These are phyloP conservation scores for Alternaria sp. DNA, from an alignment of 2,329 filamentous ascomycete genomes.

Conservation along the genomic window DNA sequence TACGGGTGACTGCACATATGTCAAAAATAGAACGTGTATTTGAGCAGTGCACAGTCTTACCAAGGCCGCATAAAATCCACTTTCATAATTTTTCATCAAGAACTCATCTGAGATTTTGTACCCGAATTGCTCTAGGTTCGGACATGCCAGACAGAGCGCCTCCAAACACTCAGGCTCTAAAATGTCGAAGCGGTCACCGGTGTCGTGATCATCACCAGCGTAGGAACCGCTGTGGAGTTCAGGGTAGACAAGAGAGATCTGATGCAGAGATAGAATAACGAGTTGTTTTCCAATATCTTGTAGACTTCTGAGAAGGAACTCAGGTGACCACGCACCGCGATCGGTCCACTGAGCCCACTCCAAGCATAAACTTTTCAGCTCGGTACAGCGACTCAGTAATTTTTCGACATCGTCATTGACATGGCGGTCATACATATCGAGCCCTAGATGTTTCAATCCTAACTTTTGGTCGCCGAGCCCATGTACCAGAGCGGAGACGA, in stretches of 20 bases:
- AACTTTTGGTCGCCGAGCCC: neutral
- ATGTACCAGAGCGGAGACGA: neutral
- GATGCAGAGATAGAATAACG: neutral
- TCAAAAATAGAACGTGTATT: neutral
- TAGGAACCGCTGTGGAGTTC: no score
- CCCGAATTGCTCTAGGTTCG: neutral
- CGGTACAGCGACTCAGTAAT: neutral
- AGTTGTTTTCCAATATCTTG: neutral
- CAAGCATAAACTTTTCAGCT: conserved; percentile 1
- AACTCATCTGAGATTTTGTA: neutral
- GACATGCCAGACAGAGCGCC: neutral
- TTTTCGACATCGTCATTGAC: neutral
- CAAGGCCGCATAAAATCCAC: neutral
- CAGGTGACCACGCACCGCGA: neutral
- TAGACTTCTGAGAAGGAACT: neutral
- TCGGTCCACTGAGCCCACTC: neutral
- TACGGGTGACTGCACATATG: neutral
- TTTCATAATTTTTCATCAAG: neutral
- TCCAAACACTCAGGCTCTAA: neutral
- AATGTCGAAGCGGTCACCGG: neutral
- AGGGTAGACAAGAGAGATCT: neutral
- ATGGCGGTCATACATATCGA: neutral
- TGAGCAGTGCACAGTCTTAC: neutral
- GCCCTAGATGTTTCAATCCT: neutral
- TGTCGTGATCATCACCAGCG: neutral